A percentile compares a stretch with the other conserved stretches of the same genome.
Conservation (phyloP, 495 filamentous ascomycete genomes). For the Collariella sp. region DNA sequence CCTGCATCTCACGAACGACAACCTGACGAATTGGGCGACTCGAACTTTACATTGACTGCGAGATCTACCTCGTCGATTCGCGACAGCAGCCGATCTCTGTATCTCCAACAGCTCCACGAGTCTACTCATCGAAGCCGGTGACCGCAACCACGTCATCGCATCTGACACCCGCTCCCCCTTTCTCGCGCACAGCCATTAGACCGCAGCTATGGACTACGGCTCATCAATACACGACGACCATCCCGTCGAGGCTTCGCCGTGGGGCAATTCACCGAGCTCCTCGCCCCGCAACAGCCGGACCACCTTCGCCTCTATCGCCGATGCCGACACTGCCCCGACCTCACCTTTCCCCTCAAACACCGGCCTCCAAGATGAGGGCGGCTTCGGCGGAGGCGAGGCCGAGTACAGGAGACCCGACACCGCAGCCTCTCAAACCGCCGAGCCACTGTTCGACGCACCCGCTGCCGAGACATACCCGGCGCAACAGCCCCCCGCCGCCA, state of each 20-base stretch:
- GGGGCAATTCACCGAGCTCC: slow-evolving; percentile 55
- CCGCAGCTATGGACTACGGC: slow-evolving; percentile 69
- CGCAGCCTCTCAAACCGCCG: slow-evolving; percentile 23
- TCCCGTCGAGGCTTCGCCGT: slow-evolving; percentile 62
- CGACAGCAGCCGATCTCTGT: too few species aligned
- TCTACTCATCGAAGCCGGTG: too few species aligned
- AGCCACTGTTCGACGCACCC: slow-evolving; percentile 8
- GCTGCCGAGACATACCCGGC: slow-evolving; percentile 5
- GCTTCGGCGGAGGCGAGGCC: slow-evolving; percentile 26
- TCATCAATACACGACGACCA: slow-evolving; percentile 66
- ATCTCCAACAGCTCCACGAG: too few species aligned
- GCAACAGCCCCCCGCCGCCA: slow-evolving; percentile 6
- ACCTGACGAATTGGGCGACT: too few species aligned
- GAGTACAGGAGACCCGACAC: slow-evolving; percentile 33
- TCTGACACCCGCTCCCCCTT: neutral
- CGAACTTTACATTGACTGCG: too few species aligned
- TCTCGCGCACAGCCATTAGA: slow-evolving; percentile 4
- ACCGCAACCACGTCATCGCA: slow-evolving; percentile 11
- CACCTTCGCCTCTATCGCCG: slow-evolving; percentile 40
- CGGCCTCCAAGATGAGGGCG: slow-evolving; percentile 34
- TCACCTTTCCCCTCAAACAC: slow-evolving; percentile 31
- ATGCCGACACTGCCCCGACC: slow-evolving; percentile 20
- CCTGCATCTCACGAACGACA: neutral
- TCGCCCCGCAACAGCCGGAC: slow-evolving; percentile 58
- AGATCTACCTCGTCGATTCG: too few species aligned